Percentiles rank a stretch among this genome's conserved stretches.
Evolutionary conservation across 768 basidiomycete species (phyloP).

Genomic region (Lanmaoa rubissima): DNA sequence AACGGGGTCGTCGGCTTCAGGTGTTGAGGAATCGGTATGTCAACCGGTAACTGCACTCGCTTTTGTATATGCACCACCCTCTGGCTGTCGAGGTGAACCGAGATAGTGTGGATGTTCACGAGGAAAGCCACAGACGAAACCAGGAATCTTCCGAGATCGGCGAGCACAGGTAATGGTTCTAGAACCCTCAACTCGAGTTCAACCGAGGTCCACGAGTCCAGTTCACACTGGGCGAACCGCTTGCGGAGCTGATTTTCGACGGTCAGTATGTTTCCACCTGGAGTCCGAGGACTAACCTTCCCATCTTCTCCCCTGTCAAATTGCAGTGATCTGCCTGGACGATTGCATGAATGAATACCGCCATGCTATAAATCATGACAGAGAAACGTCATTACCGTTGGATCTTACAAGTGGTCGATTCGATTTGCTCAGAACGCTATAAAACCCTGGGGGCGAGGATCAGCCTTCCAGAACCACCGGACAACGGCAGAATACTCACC

Average conservation of each 20-base stretch:
- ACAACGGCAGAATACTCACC: not conserved
- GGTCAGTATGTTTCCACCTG: not conserved
- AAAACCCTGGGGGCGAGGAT: conserved; percentile 10
- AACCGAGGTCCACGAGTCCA: conserved; percentile 1
- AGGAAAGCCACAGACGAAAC: conserved; percentile 11
- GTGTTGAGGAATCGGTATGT: not conserved
- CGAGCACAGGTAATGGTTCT: conserved; percentile 4
- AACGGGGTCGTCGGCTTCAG: not conserved
- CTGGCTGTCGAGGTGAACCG: not conserved
- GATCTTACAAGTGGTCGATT: conserved; percentile 11
- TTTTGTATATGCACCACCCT: conserved; percentile 1
- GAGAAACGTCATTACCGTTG: not conserved
- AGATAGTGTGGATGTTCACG: not conserved
- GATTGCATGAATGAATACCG: not conserved
- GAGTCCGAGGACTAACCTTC: not conserved
- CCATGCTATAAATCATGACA: not conserved
- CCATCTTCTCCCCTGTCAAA: conserved; percentile 1
- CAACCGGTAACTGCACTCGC: not conserved
- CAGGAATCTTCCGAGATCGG: conserved; percentile 7
- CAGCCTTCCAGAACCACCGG: not conserved
- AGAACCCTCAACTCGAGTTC: conserved; percentile 4
- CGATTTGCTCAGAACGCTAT: conserved; percentile 15
- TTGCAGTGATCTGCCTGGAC: no score
- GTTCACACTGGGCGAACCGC: not conserved
- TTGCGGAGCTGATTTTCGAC: conserved; percentile 3